phyloP scores from a whole-genome alignment of 2,329 filamentous ascomycete genomes.

The Trichoderma pleuroti region DNA sequence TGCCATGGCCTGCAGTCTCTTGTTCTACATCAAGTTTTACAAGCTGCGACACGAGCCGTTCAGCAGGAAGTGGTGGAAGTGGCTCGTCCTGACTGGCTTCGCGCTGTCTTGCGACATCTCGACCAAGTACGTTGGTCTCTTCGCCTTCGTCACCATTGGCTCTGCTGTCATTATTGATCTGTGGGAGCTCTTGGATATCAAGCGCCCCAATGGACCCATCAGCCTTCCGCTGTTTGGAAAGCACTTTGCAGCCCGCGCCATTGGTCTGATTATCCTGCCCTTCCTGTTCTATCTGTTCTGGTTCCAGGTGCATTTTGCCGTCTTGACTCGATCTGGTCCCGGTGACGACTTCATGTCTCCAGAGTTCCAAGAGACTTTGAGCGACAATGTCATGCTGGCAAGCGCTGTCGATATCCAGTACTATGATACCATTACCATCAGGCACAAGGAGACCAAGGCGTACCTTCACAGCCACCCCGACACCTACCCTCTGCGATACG shows the following conservation, averaged over 20 bases:
- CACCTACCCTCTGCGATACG: conserved; percentile 87
- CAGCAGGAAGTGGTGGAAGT: conserved; percentile 98
- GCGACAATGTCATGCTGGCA: conserved; percentile 88
- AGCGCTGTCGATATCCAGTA: conserved; percentile 85
- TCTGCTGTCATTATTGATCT: conserved; percentile 91
- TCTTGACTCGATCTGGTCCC: conserved; percentile 82
- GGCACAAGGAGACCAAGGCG: conserved; percentile 95
- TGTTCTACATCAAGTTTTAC: conserved; percentile 97
- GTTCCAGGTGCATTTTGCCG: conserved; percentile 98
- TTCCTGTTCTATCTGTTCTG: conserved; percentile 99
- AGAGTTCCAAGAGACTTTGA: conserved; percentile 94
- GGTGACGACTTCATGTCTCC: conserved; percentile 99
- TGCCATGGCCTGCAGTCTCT: conserved; percentile 90
- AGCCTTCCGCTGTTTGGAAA: conserved; percentile 75
- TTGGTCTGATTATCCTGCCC: conserved; percentile 83
- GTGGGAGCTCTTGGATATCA: conserved; percentile 90
- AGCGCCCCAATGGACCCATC: conserved; percentile 77
- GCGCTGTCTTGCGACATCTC: conserved; percentile 96
- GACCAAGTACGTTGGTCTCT: conserved; percentile 94
- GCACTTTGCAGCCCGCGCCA: conserved; percentile 83
- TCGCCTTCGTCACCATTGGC: conserved; percentile 96
- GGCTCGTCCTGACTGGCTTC: conserved; percentile 92
- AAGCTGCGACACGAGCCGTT: conserved; percentile 89
- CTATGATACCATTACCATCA: conserved; percentile 80
- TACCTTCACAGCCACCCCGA: conserved; percentile 93